Evolutionary conservation across 805 yeast species (phyloP).

Genomic region (Scheffersomyces ergatensis): DNA sequence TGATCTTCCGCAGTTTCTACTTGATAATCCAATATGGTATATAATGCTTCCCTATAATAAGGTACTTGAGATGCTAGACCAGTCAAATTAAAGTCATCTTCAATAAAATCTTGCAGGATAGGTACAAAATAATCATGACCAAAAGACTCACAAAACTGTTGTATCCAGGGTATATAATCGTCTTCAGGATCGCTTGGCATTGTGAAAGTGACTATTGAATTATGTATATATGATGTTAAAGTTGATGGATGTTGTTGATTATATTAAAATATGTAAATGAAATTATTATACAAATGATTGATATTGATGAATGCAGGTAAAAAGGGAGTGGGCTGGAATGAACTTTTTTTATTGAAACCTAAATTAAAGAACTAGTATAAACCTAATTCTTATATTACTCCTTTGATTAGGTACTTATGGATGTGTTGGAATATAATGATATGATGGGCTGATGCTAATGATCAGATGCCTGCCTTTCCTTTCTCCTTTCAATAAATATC

Average conservation of each 20-base stretch:
- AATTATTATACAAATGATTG: too few relatives aligned
- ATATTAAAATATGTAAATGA: too few relatives aligned
- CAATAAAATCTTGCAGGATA: constrained; percentile 88
- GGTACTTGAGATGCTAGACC: constrained; percentile 86
- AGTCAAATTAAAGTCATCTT: constrained; percentile 94
- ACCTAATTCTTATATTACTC: too few relatives aligned
- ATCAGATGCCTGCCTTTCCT: too few relatives aligned
- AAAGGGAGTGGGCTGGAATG: too few relatives aligned
- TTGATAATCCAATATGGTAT: constrained; percentile 85
- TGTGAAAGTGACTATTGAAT: background rate
- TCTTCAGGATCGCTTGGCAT: constrained; percentile 48
- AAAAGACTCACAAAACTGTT: constrained; percentile 71
- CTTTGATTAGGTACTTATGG: too few relatives aligned
- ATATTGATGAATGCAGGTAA: too few relatives aligned
- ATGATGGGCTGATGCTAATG: too few relatives aligned
- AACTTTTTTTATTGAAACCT: too few relatives aligned
- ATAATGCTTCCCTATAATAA: constrained; percentile 86
- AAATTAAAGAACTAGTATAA: too few relatives aligned
- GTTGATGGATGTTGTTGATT: background rate
- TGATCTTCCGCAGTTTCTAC: constrained; percentile 43
- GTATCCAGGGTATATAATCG: constrained; percentile 76
- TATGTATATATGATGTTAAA: background rate
- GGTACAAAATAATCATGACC: constrained; percentile 92
- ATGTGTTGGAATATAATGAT: too few relatives aligned
- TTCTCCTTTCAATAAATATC: too few relatives aligned